Conservation (phyloP, 352 stramenopile genomes). For the Phytophthora agathidicida region DNA sequence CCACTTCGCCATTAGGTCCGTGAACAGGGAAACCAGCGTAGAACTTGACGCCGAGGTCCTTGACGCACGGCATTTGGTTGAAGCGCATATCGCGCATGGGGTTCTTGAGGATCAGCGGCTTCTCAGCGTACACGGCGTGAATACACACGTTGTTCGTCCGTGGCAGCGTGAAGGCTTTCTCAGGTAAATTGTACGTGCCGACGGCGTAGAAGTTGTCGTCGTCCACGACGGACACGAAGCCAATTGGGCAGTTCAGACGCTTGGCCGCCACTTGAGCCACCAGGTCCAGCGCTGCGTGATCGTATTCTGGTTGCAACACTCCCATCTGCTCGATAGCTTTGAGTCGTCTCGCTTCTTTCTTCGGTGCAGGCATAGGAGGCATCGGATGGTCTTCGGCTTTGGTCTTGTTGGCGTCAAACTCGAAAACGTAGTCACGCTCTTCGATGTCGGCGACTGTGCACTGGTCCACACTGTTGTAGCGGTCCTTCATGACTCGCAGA, state of each 20-base stretch:
- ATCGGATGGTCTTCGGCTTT: constrained; percentile 47
- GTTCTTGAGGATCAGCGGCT: constrained; percentile 69
- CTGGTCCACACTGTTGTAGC: constrained; percentile 25
- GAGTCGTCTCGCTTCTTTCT: constrained; percentile 53
- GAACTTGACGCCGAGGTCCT: constrained; percentile 66
- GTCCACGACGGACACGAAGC: constrained; percentile 68
- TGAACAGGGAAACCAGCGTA: constrained; percentile 71
- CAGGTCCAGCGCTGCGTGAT: constrained; percentile 57
- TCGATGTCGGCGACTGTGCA: constrained; percentile 28
- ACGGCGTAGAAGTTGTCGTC: constrained; percentile 57
- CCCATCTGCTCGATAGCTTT: constrained; percentile 49
- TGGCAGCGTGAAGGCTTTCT: constrained; percentile 27
- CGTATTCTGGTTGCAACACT: constrained; percentile 49
- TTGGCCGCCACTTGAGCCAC: constrained; percentile 68
- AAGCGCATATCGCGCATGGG: constrained; percentile 75
- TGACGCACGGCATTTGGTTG: constrained; percentile 54
- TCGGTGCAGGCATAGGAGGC: constrained; percentile 39
- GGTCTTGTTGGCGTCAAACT: constrained; percentile 39
- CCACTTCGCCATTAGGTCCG: constrained; percentile 52
- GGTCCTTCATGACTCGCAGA: constrained; percentile 39
- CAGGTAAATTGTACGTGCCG: constrained; percentile 50
- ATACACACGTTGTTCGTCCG: constrained; percentile 64
- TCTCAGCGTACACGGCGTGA: constrained; percentile 64
- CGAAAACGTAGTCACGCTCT: constrained; percentile 58
- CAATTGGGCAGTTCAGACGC: constrained; percentile 60